Evolutionary conservation across 371 early-diverging fungal species (phyloP), one percentile per base, ranked within the genome.

Genomic region (Mucor mucedo): DNA sequence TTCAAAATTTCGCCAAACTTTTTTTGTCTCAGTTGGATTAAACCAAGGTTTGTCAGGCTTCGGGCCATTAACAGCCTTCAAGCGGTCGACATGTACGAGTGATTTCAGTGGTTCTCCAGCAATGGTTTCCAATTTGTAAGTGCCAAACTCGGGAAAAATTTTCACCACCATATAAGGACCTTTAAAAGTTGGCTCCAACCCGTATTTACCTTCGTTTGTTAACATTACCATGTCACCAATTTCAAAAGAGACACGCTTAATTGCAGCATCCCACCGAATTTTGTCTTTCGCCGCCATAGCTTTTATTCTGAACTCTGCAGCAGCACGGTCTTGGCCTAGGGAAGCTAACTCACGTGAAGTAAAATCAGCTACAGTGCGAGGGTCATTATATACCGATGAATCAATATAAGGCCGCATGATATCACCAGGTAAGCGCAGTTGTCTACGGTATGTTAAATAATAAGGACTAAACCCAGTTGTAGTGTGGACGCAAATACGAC

Each of bases 351-450:
- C 54, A 2, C 60, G 10, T 9, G 66, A 54, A n/a, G 49, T 50
- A n/a, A 42, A 33, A 27, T 55, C 56, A 49, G 55, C 66, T 14
- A 55, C 44, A 38, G 56, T 48, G 9, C 47, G n/a, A 32, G 56
- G 50, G 35, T 66, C 52, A 1, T 40, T 10, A 33, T 52, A 56
- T 10, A 48, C 38, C 0, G 78, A 79, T 2, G 72, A 50, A 55
- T 74, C 60, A 66, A 58, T 81, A 33, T 52, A 66, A 13, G 66
- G 66, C 1, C 40, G 30, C 10, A 58, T 11, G 0, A 40, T 21
- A 40, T 69, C 69, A n/a, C 62, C 65, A 13, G 69, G 69, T 10
- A 69, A 5, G 2, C 39, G 28, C 29, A 62, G 71, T 39, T 71
- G 66, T 5, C 56, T 9, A 29, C 71, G 63, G 49, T 71, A 71